These are phyloP conservation scores for Dimocarpus longan DNA, from an alignment of 345 rosid species.

Conservation along the genomic window DNA sequence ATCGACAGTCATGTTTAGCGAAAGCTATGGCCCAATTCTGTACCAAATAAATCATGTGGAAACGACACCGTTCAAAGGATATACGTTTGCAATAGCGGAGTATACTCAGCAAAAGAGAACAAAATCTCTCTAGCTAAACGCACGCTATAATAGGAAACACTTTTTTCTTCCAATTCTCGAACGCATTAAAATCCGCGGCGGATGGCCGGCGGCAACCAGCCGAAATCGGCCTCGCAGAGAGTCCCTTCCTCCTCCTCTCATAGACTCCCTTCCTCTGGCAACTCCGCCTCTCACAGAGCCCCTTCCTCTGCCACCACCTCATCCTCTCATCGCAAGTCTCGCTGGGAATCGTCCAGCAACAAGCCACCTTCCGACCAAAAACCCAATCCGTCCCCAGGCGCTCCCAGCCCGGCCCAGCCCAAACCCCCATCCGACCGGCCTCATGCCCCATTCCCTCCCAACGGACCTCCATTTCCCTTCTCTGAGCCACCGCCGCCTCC, in stretches of 20 bases:
- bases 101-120: too few relatives aligned
- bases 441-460: conserved; percentile 23
- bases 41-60: too few relatives aligned
- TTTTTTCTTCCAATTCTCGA: background rate
- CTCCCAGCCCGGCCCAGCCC: conserved; percentile 45
- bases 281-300: conserved; percentile 39
- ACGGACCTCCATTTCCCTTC: conserved; percentile 37
- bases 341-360: conserved; percentile 53
- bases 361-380: conserved; percentile 31
- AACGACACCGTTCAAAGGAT: too few relatives aligned
- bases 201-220: conserved; percentile 63
- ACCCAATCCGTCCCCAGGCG: conserved; percentile 40
- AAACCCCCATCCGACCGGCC: conserved; percentile 38
- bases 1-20: too few relatives aligned
- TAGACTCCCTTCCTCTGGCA: conserved; percentile 38
- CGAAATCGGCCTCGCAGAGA: conserved; percentile 43
- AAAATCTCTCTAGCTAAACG: background rate
- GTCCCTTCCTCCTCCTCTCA: conserved; percentile 37
- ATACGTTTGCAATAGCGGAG: too few relatives aligned
- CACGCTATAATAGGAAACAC: background rate
- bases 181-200: background rate
- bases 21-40: too few relatives aligned
- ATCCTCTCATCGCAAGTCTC: conserved; percentile 56
- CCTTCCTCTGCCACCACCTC: conserved; percentile 34
- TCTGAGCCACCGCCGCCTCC: conserved; percentile 85